Evolutionary conservation across 306 rosid species (phyloP), one percentile per base, ranked within the genome.

Genomic region (Quercus bicolor): DNA sequence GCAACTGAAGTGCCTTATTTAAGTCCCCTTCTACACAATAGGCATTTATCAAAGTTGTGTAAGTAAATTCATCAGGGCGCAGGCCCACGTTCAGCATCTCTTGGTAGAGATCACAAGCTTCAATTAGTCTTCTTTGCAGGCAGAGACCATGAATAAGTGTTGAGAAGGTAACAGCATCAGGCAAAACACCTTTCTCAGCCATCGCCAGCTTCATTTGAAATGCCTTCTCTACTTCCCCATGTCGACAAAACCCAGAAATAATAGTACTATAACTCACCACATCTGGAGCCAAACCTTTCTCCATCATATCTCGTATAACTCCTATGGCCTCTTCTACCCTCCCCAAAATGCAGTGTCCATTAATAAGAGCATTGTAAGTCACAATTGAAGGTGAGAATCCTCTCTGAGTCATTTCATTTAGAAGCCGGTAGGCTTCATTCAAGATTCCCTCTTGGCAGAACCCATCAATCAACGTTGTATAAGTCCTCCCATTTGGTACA

Each of bases 71-170:
- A 78, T 92, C 97, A 34, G 97, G 94, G 73, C 31, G 72, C 70
- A 91, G 72, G 70, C 87, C 87, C 53, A 52, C 52, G 4, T 53
- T 71, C 72, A 92, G 16, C 97, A 94, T 94, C 87, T 92, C 90
- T 80, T 68, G 85, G 78, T 89, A 92, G 37, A 92, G 89, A 81
- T 89, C 83, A 72, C 89, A 86, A 79, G 97, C 98, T 59, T 92
- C 97, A 26, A 29, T 61, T 29, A 89, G 84, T 81, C 84, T 90
- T 26, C 89, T 76, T 74, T 88, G 93, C 86, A 73, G 79, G 77
- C 93, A 92, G 66, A 94, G 92, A 72, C 97, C 98, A 75, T 91
- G 91, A 74, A 94, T 88, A 61, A 94, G 97, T 10, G 91, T 88
- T 14, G 97, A 94, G 79, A 90, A 94, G 3, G 89, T 89, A 61